Evolutionary conservation across 2,329 filamentous ascomycete genomes (phyloP).

Genomic region (Chalara sp.): DNA sequence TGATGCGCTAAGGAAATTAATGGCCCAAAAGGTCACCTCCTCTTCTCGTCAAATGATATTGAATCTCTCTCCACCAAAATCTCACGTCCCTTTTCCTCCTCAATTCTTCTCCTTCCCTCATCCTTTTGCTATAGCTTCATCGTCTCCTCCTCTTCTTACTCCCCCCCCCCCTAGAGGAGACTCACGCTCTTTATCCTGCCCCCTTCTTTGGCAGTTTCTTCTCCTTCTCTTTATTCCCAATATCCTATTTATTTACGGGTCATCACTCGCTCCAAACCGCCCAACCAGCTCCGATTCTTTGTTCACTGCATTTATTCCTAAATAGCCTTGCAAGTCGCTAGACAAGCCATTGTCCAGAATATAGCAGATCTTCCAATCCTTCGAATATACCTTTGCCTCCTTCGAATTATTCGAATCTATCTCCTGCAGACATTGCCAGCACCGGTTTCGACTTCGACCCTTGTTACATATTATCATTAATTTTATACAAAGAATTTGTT

Average conservation of each 20-base stretch:
- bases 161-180: conserved; percentile 8
- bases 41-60: no score
- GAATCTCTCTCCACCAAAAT: conserved; percentile 1
- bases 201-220: conserved; percentile 16
- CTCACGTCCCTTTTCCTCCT: conserved; percentile 5
- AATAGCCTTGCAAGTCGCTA: no score
- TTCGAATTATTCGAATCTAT: not conserved
- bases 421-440: not conserved
- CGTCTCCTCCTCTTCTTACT: conserved; percentile 15
- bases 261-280: conserved; percentile 13
- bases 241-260: conserved; percentile 1
- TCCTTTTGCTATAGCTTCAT: conserved; percentile 9
- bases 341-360: no score
- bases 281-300: conserved; percentile 5
- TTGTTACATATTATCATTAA: conserved; percentile 14
- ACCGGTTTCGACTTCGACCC: conserved; percentile 13
- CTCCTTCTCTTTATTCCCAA: conserved; percentile 16
- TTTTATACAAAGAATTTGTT: conserved; percentile 16
- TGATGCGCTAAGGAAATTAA: no score
- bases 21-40: no score
- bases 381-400: conserved; percentile 8
- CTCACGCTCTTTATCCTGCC: conserved; percentile 16
- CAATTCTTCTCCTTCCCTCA: conserved; percentile 11
- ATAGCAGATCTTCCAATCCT: not conserved
- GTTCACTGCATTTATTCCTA: conserved; percentile 4